Evolutionary conservation across 805 yeast species (phyloP), one percentile per base, ranked within the genome.

Genomic region (Tetrapisispora nanseiensis): DNA sequence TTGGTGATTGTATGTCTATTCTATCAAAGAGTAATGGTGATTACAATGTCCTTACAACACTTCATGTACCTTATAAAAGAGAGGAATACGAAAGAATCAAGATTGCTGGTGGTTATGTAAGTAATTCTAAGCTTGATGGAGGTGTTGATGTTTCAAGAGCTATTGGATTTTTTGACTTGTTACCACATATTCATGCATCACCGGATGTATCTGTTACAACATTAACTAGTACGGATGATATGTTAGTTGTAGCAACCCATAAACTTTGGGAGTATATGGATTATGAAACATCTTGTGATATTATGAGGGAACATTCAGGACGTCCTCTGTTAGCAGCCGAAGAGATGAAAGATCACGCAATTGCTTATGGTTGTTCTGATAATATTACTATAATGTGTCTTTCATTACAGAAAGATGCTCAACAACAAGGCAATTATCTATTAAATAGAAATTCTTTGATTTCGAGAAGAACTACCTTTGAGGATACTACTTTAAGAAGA

Each of bases 311-410:
- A 47, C 85, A 81, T 53, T 78, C 77, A 52, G 78, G 78, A 16
- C 86, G 85, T 51, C 95, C 97, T 2, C 81, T 86, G 78, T 60
- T 78, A 21, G 97, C 97, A 1, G 97, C 98, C 0, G 94, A 86
- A 52, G 86, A 84, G 55, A 69, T 92, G 51, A 76, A 97, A 55
- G 98, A 92, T 62, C 86, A 82, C 67, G 97, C 97, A 1, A 76
- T 90, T 46, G 81, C 96, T 1, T 92, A 87, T 61, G 97, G 97
- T 19, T 82, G 90, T 32, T 66, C 73, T 2, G 87, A 83, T 36
- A 85, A 85, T 52, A 71, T 83, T 11, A 76, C 89, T 13, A 92
- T 86, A 5, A 76, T 86, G 61, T 95, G 92, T 12, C 60, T 90
- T 18, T 78, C 89, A 1, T 68, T 81, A 37, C 78, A 78, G 41